Conservation (phyloP, 352 stramenopile species). For the Aphanomyces invadans region DNA sequence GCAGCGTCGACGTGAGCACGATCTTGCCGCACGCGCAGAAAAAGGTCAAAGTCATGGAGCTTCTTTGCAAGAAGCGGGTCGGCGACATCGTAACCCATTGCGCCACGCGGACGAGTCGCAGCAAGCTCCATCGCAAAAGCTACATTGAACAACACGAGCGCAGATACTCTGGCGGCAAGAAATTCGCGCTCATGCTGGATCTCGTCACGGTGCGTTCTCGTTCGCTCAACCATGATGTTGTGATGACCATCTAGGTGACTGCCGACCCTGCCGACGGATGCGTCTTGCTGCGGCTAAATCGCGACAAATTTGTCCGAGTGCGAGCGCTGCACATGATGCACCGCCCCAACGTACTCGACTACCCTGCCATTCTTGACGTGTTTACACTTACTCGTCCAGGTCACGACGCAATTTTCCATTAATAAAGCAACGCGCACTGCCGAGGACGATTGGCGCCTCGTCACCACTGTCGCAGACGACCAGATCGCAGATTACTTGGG, state of each 20-base stretch:
- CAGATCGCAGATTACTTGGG: conserved; percentile 59
- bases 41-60: conserved; percentile 45
- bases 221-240: not conserved
- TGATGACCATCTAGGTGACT: conserved; percentile 28
- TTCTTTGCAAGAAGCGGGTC: conserved; percentile 26
- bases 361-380: conserved; percentile 5
- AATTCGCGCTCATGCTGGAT: conserved; percentile 48
- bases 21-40: conserved; percentile 35
- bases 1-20: conserved; percentile 48
- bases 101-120: conserved; percentile 48
- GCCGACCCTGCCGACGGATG: conserved; percentile 46
- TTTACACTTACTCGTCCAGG: conserved; percentile 29
- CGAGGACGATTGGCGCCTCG: conserved; percentile 52
- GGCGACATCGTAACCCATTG: conserved; percentile 26
- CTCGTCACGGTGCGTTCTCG: conserved; percentile 24
- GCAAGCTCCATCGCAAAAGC: conserved; percentile 49
- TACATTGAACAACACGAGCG: conserved; percentile 40
- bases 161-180: conserved; percentile 34
- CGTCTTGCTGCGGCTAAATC: conserved; percentile 49
- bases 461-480: conserved; percentile 56
- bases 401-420: conserved; percentile 32
- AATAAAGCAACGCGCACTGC: conserved; percentile 30
- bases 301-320: conserved; percentile 44
- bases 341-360: not conserved
- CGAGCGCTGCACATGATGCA: conserved; percentile 25